Base-by-base conservation (phyloP, 1,284 basidiomycete species). In the Leucoagaricus sp. region DNA sequence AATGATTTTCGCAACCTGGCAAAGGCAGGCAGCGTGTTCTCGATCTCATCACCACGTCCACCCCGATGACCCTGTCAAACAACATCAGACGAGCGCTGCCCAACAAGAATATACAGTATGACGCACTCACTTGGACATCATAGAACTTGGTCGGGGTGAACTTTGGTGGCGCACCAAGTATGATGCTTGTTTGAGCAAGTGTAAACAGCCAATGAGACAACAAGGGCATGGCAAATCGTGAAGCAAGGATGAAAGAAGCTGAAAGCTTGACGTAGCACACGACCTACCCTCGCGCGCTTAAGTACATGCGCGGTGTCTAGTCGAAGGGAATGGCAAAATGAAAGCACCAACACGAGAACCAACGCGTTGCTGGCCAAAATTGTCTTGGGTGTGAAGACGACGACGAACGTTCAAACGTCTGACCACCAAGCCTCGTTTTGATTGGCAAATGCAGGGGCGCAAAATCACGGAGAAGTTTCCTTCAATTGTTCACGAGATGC, bases 21-120 rank as follows among this genome's bases (percentile, higher is more conserved):
- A 69, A 91, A 91, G 58, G 84, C 81, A 1, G 86, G 85, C 34
- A 91, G 72, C 5, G 80, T 84, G 64, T 77, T 89, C 72, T 91
- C 89, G 34, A 87, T 76, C 0, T 81, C 81, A 64, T 87, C 85
- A 7, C 90, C 90, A 65, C 90, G 80, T 57, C 86, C 85, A 31
- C 90, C 90, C 53, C 89, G 80, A 68, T 93, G 90, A n/a, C 83
- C 89, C 85, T 91, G 46, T 10, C 13, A 29, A 36, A 9, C 29
- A 23, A 31, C n/a, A 41, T 44, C 8, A n/a, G 17, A 50, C 23
- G 23, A 29, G 55, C 21, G 31, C 21, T 45, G 17, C n/a, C 34
- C 4, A 17, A 23, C 51, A 4, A 44, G 19, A n/a, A 34, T 29
- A 42, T 9, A 17, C 25, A 8, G 9, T 19, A 12, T 26, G n/a